These are phyloP conservation scores for Scheffersomyces amazonensis DNA, from an alignment of 805 yeast species.

Conservation along the genomic window DNA sequence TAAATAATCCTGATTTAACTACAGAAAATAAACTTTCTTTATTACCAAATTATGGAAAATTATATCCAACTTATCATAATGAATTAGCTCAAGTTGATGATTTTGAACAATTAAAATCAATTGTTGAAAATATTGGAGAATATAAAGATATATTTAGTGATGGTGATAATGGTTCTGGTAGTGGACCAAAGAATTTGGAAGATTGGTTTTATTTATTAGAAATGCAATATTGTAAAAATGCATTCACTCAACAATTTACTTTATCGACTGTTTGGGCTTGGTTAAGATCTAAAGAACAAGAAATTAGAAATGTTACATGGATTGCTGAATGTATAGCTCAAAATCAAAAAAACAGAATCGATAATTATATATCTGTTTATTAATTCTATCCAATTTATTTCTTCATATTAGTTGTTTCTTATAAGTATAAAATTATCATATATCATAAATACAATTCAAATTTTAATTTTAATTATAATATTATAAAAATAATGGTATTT, in stretches of 20 bases:
- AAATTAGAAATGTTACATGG: constrained; percentile 97
- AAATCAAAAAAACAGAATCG: constrained; percentile 91
- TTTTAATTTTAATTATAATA: neutral
- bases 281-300: constrained; percentile 95
- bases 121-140: constrained; percentile 64
- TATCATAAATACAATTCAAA: too few relatives aligned
- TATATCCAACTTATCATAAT: constrained; percentile 67
- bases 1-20: constrained; percentile 73
- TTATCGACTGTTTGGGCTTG: constrained; percentile 92
- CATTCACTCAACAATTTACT: constrained; percentile 95
- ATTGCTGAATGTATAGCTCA: constrained; percentile 99
- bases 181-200: constrained; percentile 64
- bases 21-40: constrained; percentile 66
- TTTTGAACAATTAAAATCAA: constrained; percentile 71
- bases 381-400: constrained; percentile 20
- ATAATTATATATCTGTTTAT: constrained; percentile 85
- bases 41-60: constrained; percentile 79
- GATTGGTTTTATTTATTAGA: constrained; percentile 92
- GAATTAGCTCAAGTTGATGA: constrained; percentile 78
- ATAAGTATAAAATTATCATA: too few relatives aligned
- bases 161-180: constrained; percentile 28
- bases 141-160: constrained; percentile 55
- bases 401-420: neutral
- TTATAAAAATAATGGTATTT: constrained; percentile 41
- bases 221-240: constrained; percentile 88